A percentile compares a stretch with the other conserved stretches of the same genome.
Conservation (phyloP, 1,284 basidiomycete genomes). For the Takashimella tepidaria region DNA sequence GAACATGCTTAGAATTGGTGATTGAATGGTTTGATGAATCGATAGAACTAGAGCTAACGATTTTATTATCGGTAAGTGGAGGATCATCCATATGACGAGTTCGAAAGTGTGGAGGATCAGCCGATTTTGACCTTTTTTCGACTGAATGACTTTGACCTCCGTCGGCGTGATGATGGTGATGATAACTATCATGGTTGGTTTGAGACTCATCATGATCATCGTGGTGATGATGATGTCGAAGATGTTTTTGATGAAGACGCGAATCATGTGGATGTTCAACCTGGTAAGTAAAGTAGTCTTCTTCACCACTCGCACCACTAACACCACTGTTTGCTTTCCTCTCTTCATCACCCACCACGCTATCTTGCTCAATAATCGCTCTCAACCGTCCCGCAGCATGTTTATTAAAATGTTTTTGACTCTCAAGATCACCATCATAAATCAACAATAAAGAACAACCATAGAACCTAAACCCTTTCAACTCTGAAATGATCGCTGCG, state of each 20-base stretch:
- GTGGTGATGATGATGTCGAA: too few relatives aligned
- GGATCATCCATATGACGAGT: too few relatives aligned
- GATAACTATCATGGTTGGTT: neutral
- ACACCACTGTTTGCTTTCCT: too few relatives aligned
- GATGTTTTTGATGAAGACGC: too few relatives aligned
- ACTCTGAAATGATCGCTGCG: constrained; percentile 77
- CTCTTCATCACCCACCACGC: constrained; percentile 1
- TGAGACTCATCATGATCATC: neutral
- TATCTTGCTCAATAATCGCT: constrained; percentile 1
- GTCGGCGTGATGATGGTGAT: too few relatives aligned
- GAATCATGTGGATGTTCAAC: neutral
- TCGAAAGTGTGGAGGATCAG: too few relatives aligned
- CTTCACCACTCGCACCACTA: neutral
- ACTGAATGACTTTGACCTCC: neutral
- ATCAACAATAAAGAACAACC: constrained; percentile 95
- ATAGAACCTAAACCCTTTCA: constrained; percentile 95
- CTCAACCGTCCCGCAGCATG: neutral
- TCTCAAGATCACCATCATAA: constrained; percentile 89
- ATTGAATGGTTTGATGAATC: too few relatives aligned
- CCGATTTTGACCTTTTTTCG: neutral
- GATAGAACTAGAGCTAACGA: too few relatives aligned
- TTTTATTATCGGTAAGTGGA: too few relatives aligned
- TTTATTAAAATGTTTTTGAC: constrained; percentile 58
- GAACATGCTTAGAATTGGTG: too few relatives aligned
- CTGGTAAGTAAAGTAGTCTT: neutral